Conservation (phyloP, 2,329 filamentous ascomycete species). For the Diplocarpon rosae region DNA sequence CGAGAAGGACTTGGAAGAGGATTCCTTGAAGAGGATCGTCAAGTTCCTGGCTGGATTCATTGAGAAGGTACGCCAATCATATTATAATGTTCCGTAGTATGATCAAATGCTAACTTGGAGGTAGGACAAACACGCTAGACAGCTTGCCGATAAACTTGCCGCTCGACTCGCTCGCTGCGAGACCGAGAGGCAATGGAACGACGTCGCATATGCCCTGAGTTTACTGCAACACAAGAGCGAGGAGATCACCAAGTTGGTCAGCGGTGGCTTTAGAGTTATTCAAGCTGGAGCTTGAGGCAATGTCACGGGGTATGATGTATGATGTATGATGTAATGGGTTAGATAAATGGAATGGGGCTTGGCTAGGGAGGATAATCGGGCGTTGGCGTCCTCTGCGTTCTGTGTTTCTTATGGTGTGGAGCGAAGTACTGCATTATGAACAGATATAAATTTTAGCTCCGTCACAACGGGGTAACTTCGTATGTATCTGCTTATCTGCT, state of each 20-base stretch:
- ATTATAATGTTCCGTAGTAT: not conserved
- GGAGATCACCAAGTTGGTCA: slow-evolving; percentile 67
- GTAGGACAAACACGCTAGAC: slow-evolving; percentile 93
- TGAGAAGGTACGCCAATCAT: slow-evolving; percentile 62
- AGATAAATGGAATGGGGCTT: not conserved
- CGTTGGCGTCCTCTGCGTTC: slow-evolving; percentile 1
- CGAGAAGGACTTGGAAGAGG: slow-evolving; percentile 70
- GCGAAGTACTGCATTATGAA: not conserved
- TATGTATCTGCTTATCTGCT: not conserved
- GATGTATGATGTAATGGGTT: slow-evolving; percentile 10
- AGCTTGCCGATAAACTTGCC: slow-evolving; percentile 85
- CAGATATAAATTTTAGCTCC: not conserved
- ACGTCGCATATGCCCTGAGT: slow-evolving; percentile 86
- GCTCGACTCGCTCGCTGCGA: slow-evolving; percentile 78
- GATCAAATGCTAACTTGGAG: slow-evolving; percentile 17
- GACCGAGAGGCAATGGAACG: slow-evolving; percentile 92
- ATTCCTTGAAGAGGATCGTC: slow-evolving; percentile 75
- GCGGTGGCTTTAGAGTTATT: slow-evolving; percentile 66
- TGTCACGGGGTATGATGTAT: slow-evolving; percentile 7
- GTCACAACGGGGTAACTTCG: not conserved
- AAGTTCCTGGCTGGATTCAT: slow-evolving; percentile 93
- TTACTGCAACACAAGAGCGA: slow-evolving; percentile 89
- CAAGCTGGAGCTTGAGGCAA: slow-evolving; percentile 42
- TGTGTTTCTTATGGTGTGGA: not conserved
- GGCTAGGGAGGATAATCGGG: not conserved